Conservation (phyloP, 2,329 filamentous ascomycete genomes). For the Colletotrichum tofieldiae region DNA sequence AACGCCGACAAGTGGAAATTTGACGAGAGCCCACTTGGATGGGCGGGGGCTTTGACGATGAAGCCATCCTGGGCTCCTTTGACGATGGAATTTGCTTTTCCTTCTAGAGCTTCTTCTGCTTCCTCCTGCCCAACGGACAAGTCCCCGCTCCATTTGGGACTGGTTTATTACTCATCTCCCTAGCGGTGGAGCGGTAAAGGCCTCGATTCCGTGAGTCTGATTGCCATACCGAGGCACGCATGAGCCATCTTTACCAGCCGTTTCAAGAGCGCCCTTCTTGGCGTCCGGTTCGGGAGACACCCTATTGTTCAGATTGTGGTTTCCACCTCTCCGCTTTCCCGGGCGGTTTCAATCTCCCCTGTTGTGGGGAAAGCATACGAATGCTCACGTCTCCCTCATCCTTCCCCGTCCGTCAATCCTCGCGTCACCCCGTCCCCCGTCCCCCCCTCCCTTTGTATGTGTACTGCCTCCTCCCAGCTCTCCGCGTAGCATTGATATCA, state of each 20-base stretch:
- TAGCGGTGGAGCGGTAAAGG: slow-evolving; percentile 8
- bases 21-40: not conserved
- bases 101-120: slow-evolving; percentile 8
- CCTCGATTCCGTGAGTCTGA: not conserved
- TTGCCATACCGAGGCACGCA: not conserved
- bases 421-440: not conserved
- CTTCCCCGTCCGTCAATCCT: not conserved
- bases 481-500: not conserved
- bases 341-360: slow-evolving; percentile 27
- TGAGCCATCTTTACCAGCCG: not conserved
- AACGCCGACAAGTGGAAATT: not conserved
- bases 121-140: slow-evolving; percentile 3
- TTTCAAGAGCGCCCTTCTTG: slow-evolving; percentile 19
- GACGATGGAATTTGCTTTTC: not conserved
- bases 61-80: not conserved
- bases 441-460: not conserved
- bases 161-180: slow-evolving; percentile 20
- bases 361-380: slow-evolving; percentile 11
- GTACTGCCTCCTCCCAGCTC: not conserved
- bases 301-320: slow-evolving; percentile 8
- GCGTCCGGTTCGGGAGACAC: not conserved
- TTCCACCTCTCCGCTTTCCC: slow-evolving; percentile 13
- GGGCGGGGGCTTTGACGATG: not conserved
- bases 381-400: slow-evolving; percentile 12
- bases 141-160: slow-evolving; percentile 1